These are phyloP conservation scores for Bidens hawaiensis DNA, from an alignment of 140 eudicot genomes.

Conservation along the genomic window DNA sequence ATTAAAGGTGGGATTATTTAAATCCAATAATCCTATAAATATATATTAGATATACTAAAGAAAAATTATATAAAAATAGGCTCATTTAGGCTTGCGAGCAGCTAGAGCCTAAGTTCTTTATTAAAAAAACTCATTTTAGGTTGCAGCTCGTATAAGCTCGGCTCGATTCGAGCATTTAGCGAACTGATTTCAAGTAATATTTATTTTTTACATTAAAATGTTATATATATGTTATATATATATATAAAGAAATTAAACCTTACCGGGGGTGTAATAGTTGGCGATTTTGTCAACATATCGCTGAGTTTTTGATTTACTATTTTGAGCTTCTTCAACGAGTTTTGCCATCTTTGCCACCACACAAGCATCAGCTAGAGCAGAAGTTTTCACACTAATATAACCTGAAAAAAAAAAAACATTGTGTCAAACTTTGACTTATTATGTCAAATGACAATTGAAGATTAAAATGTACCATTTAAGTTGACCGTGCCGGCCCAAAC, in stretches of 20 bases:
- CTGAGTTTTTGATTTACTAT: conserved; percentile 65
- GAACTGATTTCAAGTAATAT: no score
- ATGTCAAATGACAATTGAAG: background rate
- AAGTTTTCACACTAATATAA: conserved; percentile 61
- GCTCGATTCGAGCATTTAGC: no score
- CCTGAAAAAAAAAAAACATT: conserved; percentile 52
- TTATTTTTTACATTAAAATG: background rate
- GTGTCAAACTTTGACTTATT: background rate
- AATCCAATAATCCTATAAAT: no score
- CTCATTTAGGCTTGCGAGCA: no score
- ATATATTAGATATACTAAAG: no score
- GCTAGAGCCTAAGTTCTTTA: no score
- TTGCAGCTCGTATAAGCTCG: no score
- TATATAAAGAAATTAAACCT: background rate
- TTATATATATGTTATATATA: background rate
- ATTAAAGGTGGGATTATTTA: no score
- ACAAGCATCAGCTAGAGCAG: conserved; percentile 75
- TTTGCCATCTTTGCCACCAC: conserved; percentile 90
- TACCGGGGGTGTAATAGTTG: conserved; percentile 80
- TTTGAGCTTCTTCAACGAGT: conserved; percentile 95
- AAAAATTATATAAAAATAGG: no score
- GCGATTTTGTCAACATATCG: conserved; percentile 66
- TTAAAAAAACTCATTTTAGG: no score
- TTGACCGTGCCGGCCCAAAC: conserved; percentile 83
- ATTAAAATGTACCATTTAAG: conserved; percentile 46